phyloP scores from a whole-genome alignment of 176 grass and related monocot genomes.

The Aechmea fasciata region DNA sequence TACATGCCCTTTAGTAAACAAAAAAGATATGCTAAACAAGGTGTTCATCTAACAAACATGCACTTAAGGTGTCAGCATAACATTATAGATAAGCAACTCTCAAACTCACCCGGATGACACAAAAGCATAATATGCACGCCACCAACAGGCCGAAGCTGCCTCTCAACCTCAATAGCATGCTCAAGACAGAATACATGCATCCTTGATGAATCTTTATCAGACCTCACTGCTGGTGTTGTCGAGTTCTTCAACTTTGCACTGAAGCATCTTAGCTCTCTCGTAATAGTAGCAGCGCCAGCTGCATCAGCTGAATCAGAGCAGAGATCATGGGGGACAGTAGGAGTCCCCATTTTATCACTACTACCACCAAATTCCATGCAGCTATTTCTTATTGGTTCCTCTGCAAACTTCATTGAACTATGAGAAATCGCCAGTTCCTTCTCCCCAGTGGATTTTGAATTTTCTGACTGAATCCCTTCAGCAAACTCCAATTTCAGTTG shows the following conservation, averaged over 20 bases:
- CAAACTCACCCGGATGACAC: conserved; percentile 74
- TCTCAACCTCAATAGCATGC: conserved; percentile 80
- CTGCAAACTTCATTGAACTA: conserved; percentile 25
- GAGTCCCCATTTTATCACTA: conserved; percentile 12
- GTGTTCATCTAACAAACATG: too few relatives aligned
- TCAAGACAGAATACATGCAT: conserved; percentile 98
- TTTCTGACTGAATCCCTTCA: conserved; percentile 39
- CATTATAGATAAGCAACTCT: background rate
- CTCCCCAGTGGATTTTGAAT: conserved; percentile 24
- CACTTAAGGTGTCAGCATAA: too few relatives aligned
- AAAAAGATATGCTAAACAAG: too few relatives aligned
- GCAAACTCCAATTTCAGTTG: conserved; percentile 44
- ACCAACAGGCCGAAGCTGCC: conserved; percentile 62
- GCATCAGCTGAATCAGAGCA: conserved; percentile 1
- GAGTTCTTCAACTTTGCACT: conserved; percentile 15
- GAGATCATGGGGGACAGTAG: conserved; percentile 8
- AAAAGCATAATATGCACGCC: conserved; percentile 67
- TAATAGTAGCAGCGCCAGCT: background rate
- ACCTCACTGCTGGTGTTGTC: conserved; percentile 23
- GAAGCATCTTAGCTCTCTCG: conserved; percentile 18
- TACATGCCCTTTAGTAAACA: too few relatives aligned
- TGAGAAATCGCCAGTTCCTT: conserved; percentile 34
- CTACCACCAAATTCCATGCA: conserved; percentile 25
- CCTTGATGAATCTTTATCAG: conserved; percentile 88
- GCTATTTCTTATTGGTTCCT: conserved; percentile 9